phyloP scores from a whole-genome alignment of 305 asterid species.

The Plantago lanceolata region DNA sequence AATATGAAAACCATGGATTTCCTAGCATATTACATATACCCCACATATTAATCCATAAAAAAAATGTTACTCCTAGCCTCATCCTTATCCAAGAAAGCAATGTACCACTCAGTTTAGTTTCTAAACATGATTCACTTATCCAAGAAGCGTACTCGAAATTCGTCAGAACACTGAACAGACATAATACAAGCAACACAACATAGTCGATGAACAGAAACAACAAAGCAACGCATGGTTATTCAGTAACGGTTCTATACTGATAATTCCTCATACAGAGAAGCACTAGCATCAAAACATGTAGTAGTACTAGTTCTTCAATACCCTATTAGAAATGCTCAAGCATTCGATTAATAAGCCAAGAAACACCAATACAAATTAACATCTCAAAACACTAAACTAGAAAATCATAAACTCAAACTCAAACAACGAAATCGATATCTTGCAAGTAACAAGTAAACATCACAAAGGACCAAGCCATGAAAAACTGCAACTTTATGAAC shows the following conservation, averaged over 20 bases:
- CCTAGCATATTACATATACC: constrained; percentile 1
- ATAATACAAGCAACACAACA: constrained; percentile 1
- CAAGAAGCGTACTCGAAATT: background rate
- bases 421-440: background rate
- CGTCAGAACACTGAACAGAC: background rate
- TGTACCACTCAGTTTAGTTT: background rate
- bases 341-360: constrained; percentile 13
- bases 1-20: background rate
- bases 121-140: background rate
- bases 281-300: constrained; percentile 2
- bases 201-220: background rate
- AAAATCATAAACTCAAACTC: background rate
- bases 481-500: constrained; percentile 24
- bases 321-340: background rate
- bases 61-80: too few species aligned
- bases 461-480: background rate
- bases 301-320: too few species aligned
- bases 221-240: background rate
- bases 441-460: background rate
- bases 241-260: background rate
- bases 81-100: too few species aligned
- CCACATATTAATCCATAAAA: constrained; percentile 10
- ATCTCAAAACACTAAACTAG: background rate
- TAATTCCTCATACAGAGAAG: background rate
- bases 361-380: constrained; percentile 10